Conservation (phyloP, 768 basidiomycete species). For the Panaeolus papilionaceus region DNA sequence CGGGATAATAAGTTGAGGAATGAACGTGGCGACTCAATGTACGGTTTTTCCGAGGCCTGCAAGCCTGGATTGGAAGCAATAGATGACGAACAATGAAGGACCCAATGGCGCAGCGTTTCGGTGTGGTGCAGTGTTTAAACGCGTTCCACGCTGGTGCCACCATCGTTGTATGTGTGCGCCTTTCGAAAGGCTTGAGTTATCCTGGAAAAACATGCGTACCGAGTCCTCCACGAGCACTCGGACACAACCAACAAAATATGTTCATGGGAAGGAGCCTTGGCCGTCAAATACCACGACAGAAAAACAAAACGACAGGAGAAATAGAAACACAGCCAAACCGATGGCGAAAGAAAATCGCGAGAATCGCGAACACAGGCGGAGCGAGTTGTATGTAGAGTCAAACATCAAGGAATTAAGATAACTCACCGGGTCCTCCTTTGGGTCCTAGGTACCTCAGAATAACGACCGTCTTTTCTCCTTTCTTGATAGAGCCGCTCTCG, state of each 20-base stretch:
- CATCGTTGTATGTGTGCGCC: neutral
- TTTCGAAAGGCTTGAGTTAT: neutral
- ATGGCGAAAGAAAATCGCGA: slow-evolving; percentile 7
- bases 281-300: slow-evolving; percentile 4
- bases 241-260: slow-evolving; percentile 6
- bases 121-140: neutral
- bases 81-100: neutral
- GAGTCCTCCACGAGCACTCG: neutral
- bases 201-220: slow-evolving; percentile 13
- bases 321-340: neutral
- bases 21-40: neutral
- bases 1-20: neutral
- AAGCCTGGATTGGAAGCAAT: neutral
- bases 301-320: slow-evolving; percentile 7
- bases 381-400: slow-evolving; percentile 8
- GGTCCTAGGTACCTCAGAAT: slow-evolving; percentile 96
- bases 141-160: slow-evolving; percentile 11
- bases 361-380: neutral
- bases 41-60: neutral
- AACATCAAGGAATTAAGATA: slow-evolving; percentile 18
- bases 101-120: neutral
- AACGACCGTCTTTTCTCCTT: slow-evolving; percentile 96
- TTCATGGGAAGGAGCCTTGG: neutral
- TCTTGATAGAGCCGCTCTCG: slow-evolving; percentile 85
- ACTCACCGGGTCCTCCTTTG: slow-evolving; percentile 91